These are phyloP conservation scores for Schizochytrium sp. DNA, from an alignment of 108 stramenopile species.

Conservation along the genomic window DNA sequence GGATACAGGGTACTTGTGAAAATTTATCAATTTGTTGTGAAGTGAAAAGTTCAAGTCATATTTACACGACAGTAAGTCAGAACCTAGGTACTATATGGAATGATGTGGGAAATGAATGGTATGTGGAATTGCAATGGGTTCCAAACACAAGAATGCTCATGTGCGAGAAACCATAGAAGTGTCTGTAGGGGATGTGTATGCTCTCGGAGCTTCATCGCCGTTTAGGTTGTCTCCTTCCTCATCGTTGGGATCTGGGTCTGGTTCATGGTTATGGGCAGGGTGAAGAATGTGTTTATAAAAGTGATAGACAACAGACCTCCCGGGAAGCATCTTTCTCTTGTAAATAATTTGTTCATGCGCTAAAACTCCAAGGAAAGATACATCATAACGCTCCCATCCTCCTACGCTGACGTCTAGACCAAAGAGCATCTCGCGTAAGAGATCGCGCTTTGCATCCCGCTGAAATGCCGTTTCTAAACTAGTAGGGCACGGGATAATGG, in stretches of 20 bases:
- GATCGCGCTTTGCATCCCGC: conserved; percentile 17
- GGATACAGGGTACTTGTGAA: too few relatives aligned
- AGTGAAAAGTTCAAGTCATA: too few relatives aligned
- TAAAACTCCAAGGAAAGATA: background rate
- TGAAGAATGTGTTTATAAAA: conserved; percentile 32
- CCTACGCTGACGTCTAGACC: conserved; percentile 25
- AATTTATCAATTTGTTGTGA: too few relatives aligned
- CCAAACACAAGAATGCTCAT: too few relatives aligned
- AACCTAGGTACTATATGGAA: too few relatives aligned
- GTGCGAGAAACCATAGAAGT: too few relatives aligned
- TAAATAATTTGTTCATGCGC: conserved; percentile 56
- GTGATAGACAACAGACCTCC: background rate
- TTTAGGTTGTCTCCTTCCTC: background rate
- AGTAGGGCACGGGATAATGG: background rate
- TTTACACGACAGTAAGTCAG: too few relatives aligned
- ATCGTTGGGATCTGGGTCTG: background rate
- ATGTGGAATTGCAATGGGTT: too few relatives aligned
- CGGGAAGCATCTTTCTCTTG: conserved; percentile 20
- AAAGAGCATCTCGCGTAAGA: conserved; percentile 48
- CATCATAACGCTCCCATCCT: conserved; percentile 58
- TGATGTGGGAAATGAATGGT: too few relatives aligned
- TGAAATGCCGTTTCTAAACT: background rate
- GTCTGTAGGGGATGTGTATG: background rate
- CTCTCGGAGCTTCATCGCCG: background rate
- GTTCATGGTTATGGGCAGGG: background rate